A percentile compares a stretch with the other conserved stretches of the same genome.
phyloP scores from a whole-genome alignment of 768 basidiomycete species.

The Suillus luteus region DNA sequence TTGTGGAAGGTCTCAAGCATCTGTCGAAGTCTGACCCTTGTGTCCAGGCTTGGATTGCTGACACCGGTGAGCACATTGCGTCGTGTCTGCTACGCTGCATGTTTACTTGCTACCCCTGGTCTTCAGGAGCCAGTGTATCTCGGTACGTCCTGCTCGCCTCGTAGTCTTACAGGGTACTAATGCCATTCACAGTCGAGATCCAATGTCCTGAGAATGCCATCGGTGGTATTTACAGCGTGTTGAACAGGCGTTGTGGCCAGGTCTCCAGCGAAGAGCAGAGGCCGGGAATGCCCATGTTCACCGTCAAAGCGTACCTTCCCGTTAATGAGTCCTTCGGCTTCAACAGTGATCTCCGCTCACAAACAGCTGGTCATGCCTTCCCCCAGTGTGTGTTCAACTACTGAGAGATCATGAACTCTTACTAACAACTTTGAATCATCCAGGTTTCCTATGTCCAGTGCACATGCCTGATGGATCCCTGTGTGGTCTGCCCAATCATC shows the following conservation, averaged over 20 bases:
- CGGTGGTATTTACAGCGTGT: slow-evolving; percentile 91
- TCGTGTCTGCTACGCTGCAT: slow-evolving; percentile 95
- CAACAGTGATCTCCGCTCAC: slow-evolving; percentile 92
- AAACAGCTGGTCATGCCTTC: slow-evolving; percentile 97
- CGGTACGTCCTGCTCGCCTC: slow-evolving; percentile 44
- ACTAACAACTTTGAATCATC: slow-evolving; percentile 17
- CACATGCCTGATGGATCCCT: slow-evolving; percentile 99
- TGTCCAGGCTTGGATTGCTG: slow-evolving; percentile 91
- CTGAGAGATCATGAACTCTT: slow-evolving; percentile 73
- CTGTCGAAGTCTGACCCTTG: slow-evolving; percentile 99
- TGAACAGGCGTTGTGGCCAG: slow-evolving; percentile 98
- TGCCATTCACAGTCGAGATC: slow-evolving; percentile 72
- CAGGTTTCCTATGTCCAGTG: slow-evolving; percentile 98
- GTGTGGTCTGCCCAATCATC: slow-evolving; percentile 96
- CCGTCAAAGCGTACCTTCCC: slow-evolving; percentile 94
- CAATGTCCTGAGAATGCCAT: slow-evolving; percentile 98
- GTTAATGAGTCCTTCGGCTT: slow-evolving; percentile 95
- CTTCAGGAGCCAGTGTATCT: slow-evolving; percentile 98
- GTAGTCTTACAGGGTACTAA: slow-evolving; percentile 17
- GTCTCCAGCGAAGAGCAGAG: slow-evolving; percentile 98
- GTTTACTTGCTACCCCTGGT: slow-evolving; percentile 85
- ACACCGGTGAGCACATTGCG: slow-evolving; percentile 98
- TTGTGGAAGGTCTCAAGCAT: slow-evolving; percentile 99
- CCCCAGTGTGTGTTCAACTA: slow-evolving; percentile 94
- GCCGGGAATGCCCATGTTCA: slow-evolving; percentile 98